Evolutionary conservation across 768 basidiomycete species (phyloP).

Genomic region (Coprinopsis strossmayeri): DNA sequence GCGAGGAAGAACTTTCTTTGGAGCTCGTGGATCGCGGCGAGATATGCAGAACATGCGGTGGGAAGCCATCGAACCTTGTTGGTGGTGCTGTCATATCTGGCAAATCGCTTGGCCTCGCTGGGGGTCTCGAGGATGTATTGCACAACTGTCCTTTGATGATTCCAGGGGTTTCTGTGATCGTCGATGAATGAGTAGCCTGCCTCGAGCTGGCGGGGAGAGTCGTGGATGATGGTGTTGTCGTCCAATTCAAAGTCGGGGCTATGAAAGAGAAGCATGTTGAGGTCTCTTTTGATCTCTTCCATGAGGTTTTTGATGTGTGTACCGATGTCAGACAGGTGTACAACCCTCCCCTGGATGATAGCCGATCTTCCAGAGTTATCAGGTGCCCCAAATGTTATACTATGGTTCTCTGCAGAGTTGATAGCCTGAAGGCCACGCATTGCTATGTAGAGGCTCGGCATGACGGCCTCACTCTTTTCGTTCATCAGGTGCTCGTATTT

Average conservation of each 20-base stretch:
- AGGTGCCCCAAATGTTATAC: constrained; percentile 7
- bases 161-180: constrained; percentile 2
- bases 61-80: neutral
- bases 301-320: neutral
- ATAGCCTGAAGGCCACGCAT: constrained; percentile 5
- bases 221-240: neutral
- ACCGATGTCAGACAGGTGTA: neutral
- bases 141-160: neutral
- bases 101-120: neutral
- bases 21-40: constrained; percentile 3
- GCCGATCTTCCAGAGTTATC: neutral
- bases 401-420: constrained; percentile 10
- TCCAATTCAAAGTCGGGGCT: neutral
- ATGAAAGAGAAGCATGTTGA: neutral
- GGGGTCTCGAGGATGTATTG: constrained; percentile 2
- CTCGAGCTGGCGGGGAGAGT: neutral
- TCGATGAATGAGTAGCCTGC: constrained; percentile 2
- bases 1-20: constrained; percentile 9
- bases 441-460: constrained; percentile 14
- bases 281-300: neutral
- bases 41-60: neutral
- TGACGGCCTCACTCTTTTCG: constrained; percentile 1
- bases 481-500: neutral
- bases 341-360: neutral
- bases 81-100: neutral